Evolutionary conservation across 768 basidiomycete genomes (phyloP), one percentile per base, ranked within the genome.

Genomic region (Pluteus cervinus): DNA sequence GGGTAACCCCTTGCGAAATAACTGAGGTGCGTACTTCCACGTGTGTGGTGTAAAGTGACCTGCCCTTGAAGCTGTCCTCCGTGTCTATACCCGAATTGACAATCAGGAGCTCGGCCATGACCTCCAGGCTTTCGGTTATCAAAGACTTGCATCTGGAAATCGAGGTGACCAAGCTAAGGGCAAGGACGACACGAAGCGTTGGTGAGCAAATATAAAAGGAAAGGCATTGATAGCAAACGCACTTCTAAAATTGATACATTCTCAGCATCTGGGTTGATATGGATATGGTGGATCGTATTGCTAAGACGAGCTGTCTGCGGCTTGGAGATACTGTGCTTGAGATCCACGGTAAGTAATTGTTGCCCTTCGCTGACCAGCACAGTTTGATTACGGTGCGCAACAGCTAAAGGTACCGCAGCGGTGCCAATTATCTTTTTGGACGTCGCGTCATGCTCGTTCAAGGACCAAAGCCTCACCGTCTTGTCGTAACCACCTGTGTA

Each of bases 401-500:
- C 46, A 25, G 71, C 66, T 33, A 53, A 52, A 22, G 57, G 56
- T 37, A 50, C 52, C n/a, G 55, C 52, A 15, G 41, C 33, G 31
- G 51, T 37, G 12, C 41, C 47, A 26, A 45, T 38, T 24, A 57
- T 29, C 24, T 44, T 49, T 25, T 45, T 42, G 23, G 44, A 50
- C 5, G 42, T 40, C 7, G 17, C 24, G 16, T 35, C 58, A 56
- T 30, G 54, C 45, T 23, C 48, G 42, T 29, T 50, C 48, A 51
- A 61, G 54, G 38, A 59, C 68, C 73, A 72, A 35, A 66, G 46
- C 43, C 62, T 56, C 26, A 71, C 52, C 30, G 49, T 50, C 49
- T 68, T 66, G 54, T 75, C 70, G 46, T 66, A 58, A 20, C 68
- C 71, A 36, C 71, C 72, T 24, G 71, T 65, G 39, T 74, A 59